phyloP scores from a whole-genome alignment of 2,329 filamentous ascomycete genomes.

The Teratosphaeria epicoccoides region DNA sequence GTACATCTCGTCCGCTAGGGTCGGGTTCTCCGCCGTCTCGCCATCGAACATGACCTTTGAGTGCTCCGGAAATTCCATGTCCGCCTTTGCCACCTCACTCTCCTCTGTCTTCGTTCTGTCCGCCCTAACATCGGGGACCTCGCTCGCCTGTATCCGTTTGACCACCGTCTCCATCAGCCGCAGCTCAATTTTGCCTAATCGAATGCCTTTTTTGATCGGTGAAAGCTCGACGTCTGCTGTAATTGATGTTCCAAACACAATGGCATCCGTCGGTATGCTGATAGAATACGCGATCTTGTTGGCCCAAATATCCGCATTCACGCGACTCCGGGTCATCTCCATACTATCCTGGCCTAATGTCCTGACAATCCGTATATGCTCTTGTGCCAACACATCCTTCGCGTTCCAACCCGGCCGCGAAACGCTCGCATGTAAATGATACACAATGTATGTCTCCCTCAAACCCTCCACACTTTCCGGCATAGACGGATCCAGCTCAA shows the following conservation, averaged over 20 bases:
- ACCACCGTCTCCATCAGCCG: slow-evolving; percentile 68
- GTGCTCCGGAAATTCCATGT: slow-evolving; percentile 29
- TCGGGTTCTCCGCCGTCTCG: slow-evolving; percentile 29
- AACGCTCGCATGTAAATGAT: slow-evolving; percentile 83
- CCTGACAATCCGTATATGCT: slow-evolving; percentile 43
- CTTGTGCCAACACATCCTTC: slow-evolving; percentile 73
- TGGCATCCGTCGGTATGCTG: slow-evolving; percentile 82
- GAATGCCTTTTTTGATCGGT: slow-evolving; percentile 77
- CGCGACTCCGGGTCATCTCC: slow-evolving; percentile 39
- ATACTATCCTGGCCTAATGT: slow-evolving; percentile 57
- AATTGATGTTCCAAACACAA: slow-evolving; percentile 83
- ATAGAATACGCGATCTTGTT: slow-evolving; percentile 97
- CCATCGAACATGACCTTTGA: slow-evolving; percentile 27
- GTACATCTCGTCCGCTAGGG: slow-evolving; percentile 45
- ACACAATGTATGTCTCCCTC: slow-evolving; percentile 74
- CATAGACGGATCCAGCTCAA: slow-evolving; percentile 36
- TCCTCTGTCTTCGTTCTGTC: slow-evolving; percentile 27
- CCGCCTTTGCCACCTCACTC: slow-evolving; percentile 27
- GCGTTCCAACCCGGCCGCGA: slow-evolving; percentile 69
- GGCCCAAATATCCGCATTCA: slow-evolving; percentile 90
- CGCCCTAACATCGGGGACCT: slow-evolving; percentile 23
- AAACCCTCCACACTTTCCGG: slow-evolving; percentile 89
- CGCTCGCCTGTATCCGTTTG: slow-evolving; percentile 26
- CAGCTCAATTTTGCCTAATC: slow-evolving; percentile 71
- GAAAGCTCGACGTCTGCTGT: slow-evolving; percentile 78